Base-by-base conservation (phyloP, 2,329 filamentous ascomycete genomes). In the Aspergillus intermedius region DNA sequence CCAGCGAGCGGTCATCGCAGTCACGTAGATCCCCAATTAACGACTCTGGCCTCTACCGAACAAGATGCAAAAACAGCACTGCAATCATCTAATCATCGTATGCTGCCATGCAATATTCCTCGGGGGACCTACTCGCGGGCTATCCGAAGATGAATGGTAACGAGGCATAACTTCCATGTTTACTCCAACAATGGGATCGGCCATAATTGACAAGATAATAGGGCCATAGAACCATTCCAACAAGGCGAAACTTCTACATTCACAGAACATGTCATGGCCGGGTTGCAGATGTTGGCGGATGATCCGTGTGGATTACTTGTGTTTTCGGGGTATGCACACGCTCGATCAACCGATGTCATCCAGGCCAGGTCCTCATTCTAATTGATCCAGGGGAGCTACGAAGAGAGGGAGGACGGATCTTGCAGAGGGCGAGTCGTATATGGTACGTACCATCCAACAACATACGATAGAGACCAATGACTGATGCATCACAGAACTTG, bases 71-170 rank as follows among this genome's bases (percentile, higher is more conserved):
- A 10, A 39, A 17, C 21, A 19, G 15, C 41, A 32, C 4, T 58
- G 46, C 32, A 68, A 67, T 4, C 77, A 87, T 54, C 77, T 94
- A 9, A 80, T 94, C 45, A 72, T 94, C 43, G 85, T 94, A 45
- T 93, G 88, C 73, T 91, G 89, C 65, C 89, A 95, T 69, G 87
- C 82, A 23, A 88, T 91, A 49, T 94, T 86, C 76, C 69, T 75
- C 12, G 83, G 83, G 22, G 81, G 82, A 0, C 72, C 75, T 2
- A 67, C 69, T 1, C 66, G 68, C 1, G 82, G 82, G 30, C 53
- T 62, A 17, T 70, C 78, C 50, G 82, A 86, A 61, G 53, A 70
- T 5, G 82, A 87, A 62, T 88, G 84, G 83, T 72, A 50, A 49
- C 32, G 17, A 2, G 17, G 17, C 17, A 19, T 12, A 25, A 34